These are phyloP conservation scores for Dactylonectria estremocensis DNA, from an alignment of 2,329 filamentous ascomycete genomes.

Conservation along the genomic window DNA sequence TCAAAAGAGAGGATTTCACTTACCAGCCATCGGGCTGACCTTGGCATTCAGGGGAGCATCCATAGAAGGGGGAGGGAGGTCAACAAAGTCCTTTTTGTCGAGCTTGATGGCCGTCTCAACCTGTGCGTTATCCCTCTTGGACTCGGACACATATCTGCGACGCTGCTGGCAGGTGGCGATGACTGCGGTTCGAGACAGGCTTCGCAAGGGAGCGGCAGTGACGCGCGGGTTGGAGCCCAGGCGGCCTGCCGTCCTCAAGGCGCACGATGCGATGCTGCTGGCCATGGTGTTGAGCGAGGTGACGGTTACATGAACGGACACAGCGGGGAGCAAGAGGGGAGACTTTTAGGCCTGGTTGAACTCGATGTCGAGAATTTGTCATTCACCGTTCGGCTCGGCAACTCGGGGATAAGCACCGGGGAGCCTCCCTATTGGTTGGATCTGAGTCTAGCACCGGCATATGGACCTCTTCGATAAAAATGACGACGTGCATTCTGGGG, in stretches of 20 bases:
- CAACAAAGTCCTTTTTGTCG: constrained; percentile 86
- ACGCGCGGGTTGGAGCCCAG: constrained; percentile 62
- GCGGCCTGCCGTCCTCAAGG: constrained; percentile 82
- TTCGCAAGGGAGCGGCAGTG: constrained; percentile 51
- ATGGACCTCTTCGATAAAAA: constrained; percentile 27
- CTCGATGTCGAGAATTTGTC: constrained; percentile 54
- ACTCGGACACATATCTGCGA: constrained; percentile 87
- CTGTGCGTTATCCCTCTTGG: constrained; percentile 83
- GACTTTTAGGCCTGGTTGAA: constrained; percentile 44
- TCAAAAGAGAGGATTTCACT: constrained; percentile 25
- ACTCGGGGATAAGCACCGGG: constrained; percentile 54
- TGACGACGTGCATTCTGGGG: constrained; percentile 31
- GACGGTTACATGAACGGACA: constrained; percentile 43
- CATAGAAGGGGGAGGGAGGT: constrained; percentile 58
- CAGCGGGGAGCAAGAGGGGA: constrained; percentile 40
- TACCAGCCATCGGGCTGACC: constrained; percentile 83
- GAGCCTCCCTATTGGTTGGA: constrained; percentile 52
- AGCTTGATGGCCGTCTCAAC: constrained; percentile 90
- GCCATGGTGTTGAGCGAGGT: constrained; percentile 65
- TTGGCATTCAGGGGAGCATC: constrained; percentile 63
- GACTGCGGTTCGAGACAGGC: constrained; percentile 49
- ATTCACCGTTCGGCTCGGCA: constrained; percentile 54
- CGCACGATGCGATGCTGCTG: constrained; percentile 75
- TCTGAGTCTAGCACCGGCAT: constrained; percentile 34
- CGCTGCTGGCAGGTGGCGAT: constrained; percentile 48